Base-by-base conservation (phyloP, 169 alveolate genomes). In the Babesia caballi region DNA sequence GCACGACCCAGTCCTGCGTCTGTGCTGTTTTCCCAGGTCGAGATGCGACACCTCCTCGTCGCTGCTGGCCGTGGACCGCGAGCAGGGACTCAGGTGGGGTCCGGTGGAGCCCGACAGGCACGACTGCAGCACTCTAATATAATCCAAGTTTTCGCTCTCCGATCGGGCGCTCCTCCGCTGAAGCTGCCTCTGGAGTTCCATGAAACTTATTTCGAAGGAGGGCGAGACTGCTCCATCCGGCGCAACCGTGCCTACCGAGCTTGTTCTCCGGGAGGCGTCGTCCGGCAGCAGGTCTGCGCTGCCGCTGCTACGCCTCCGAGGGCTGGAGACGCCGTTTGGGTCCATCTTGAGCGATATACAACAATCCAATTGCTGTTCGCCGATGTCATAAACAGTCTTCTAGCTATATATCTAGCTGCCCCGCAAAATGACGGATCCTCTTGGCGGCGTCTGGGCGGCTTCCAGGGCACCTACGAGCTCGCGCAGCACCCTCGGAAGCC, bases 221-320 rank as follows among this genome's bases (percentile, higher is more conserved):
- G 73, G 73, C 21, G 73, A 63, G 9, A 49, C 46, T 19, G 53
- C 73, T n/a, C 61, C 38, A 8, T 42, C 15, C 2, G 58, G 60
- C 35, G 73, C 25, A 8, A 63, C 27, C 12, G 73, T 23, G 40
- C 58, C 60, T n/a, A 63, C 54, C 21, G 73, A 63, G 47, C 73
- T 63, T 14, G 73, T 63, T 23, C 21, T 32, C 35, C 30, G 14
- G 50, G 61, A 46, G 27, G 38, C 60, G 21, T 49, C 38, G 41
- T 49, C 73, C 0, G 73, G 53, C 0, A 0, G 36, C 23, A 28
- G 1, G 42, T 30, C 60, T 4, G n/a, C 49, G 30, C 11, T 30
- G 5, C 12, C 47, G 3, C 66, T 7, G 28, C 8, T 1, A 49
- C 50, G 41, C 66, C 44, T 30, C 66, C 66, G 21, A n/a, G 17